Evolutionary conservation across 345 rosid genomes (phyloP), one percentile per base, ranked within the genome.

Genomic region (Ricinus communis): DNA sequence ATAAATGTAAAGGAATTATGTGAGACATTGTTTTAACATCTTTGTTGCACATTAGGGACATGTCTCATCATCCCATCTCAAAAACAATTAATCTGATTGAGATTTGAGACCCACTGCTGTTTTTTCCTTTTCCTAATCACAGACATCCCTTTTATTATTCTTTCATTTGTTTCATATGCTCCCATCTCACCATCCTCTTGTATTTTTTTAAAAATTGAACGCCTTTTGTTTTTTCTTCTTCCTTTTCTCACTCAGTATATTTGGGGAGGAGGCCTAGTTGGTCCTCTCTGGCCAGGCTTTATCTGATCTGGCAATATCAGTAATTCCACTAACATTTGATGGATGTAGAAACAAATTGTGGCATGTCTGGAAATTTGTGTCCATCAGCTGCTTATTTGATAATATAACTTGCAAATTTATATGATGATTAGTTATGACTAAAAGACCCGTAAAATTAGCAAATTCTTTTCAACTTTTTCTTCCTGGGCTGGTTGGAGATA

Each of bases 371-470:
- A 66, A 74, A 50, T n/a, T 62, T 69, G 78, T 58, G 77, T 79
- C 81, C 67, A 56, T 72, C 25, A 62, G 52, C 53, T 53, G 57
- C 22, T 2, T n/a, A 16, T 24, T 43, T 30, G 59, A 68, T 45
- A 61, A n/a, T n/a, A n/a, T n/a, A n/a, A n/a, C n/a, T n/a, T n/a
- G n/a, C n/a, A n/a, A n/a, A n/a, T n/a, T n/a, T n/a, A n/a, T n/a
- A n/a, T n/a, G n/a, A 19, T 68, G 76, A 52, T 25, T 66, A 72
- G 68, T 60, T 78, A 78, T 80, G 74, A 79, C 80, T 57, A 63
- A 61, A 46, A 61, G 60, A 65, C 53, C 62, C 50, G 24, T 73
- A 27, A 64, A 31, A 40, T 64, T 41, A 68, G 64, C 57, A 47
- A 60, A 57, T 51, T 72, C 31, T 53, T 25, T 3, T 70, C 56